These are phyloP conservation scores for Leishmania braziliensis DNA, from an alignment of 208 protist genomes.

Conservation along the genomic window DNA sequence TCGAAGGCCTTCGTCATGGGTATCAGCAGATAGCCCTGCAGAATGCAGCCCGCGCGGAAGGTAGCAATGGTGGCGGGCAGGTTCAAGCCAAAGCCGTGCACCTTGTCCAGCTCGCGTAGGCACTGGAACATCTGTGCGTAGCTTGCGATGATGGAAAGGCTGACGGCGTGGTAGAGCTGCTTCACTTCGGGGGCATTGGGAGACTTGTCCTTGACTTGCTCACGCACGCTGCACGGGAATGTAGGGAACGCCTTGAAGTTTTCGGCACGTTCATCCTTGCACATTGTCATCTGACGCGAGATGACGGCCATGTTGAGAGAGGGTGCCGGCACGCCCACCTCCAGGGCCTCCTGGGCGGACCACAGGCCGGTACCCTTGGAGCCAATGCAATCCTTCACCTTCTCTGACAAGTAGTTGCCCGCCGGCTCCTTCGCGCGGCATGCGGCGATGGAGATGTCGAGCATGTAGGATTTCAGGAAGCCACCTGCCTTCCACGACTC, in stretches of 20 bases:
- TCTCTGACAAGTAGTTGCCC: slow-evolving; percentile 91
- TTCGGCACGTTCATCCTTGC: slow-evolving; percentile 91
- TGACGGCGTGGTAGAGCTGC: slow-evolving; percentile 80
- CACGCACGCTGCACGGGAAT: slow-evolving; percentile 26
- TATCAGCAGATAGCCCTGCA: slow-evolving; percentile 85
- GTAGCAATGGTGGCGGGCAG: slow-evolving; percentile 90
- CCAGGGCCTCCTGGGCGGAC: slow-evolving; percentile 95
- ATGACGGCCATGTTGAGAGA: slow-evolving; percentile 94
- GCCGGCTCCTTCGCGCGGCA: slow-evolving; percentile 91
- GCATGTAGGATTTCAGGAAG: slow-evolving; percentile 96
- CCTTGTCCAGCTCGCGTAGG: slow-evolving; percentile 88
- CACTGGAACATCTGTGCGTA: slow-evolving; percentile 95
- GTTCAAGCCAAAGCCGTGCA: slow-evolving; percentile 87
- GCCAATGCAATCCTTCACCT: slow-evolving; percentile 96
- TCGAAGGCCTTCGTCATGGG: slow-evolving; percentile 92
- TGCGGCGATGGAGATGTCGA: slow-evolving; percentile 98
- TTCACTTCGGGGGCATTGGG: slow-evolving; percentile 58
- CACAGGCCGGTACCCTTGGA: slow-evolving; percentile 98
- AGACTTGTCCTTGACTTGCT: slow-evolving; percentile 47
- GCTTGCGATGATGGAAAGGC: slow-evolving; percentile 83
- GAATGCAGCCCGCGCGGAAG: slow-evolving; percentile 91
- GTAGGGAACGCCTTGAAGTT: slow-evolving; percentile 58
- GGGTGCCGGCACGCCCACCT: slow-evolving; percentile 89
- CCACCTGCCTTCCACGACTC: slow-evolving; percentile 94
- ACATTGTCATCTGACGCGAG: slow-evolving; percentile 92